Conservation (phyloP, 331 rosid genomes). For the Pyrus hybrid region DNA sequence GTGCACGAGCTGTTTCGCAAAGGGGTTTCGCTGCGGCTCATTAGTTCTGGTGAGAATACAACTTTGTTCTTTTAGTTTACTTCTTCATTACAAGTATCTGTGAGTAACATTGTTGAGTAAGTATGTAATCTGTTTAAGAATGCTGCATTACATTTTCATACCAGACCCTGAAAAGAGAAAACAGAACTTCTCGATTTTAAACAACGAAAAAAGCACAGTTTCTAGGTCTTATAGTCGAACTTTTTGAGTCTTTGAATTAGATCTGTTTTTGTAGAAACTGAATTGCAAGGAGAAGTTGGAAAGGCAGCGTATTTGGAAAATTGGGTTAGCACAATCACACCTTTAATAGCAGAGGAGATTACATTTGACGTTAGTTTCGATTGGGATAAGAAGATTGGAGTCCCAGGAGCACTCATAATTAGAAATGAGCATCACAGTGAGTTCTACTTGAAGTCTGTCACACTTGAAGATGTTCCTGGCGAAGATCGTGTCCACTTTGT, state of each 20-base stretch:
- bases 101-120: background rate
- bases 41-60: constrained; percentile 5
- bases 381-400: constrained; percentile 21
- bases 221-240: background rate
- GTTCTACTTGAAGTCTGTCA: constrained; percentile 19
- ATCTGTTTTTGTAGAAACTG: constrained; percentile 7
- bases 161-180: background rate
- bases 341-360: constrained; percentile 13
- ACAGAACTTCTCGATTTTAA: background rate
- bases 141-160: background rate
- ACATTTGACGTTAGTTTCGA: constrained; percentile 16
- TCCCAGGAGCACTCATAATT: constrained; percentile 17
- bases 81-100: background rate
- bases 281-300: background rate
- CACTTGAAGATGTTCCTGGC: constrained; percentile 16
- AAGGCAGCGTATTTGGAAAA: constrained; percentile 15
- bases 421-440: constrained; percentile 17
- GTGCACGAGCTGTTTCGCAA: constrained; percentile 18
- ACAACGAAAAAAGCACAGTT: background rate
- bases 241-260: background rate
- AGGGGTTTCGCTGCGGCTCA: constrained; percentile 19
- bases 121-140: background rate
- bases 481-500: constrained; percentile 10
- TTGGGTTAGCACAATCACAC: constrained; percentile 4
- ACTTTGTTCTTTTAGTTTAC: background rate